Base-by-base conservation (phyloP, 2,329 filamentous ascomycete species). In the Fusarium protoensiforme region DNA sequence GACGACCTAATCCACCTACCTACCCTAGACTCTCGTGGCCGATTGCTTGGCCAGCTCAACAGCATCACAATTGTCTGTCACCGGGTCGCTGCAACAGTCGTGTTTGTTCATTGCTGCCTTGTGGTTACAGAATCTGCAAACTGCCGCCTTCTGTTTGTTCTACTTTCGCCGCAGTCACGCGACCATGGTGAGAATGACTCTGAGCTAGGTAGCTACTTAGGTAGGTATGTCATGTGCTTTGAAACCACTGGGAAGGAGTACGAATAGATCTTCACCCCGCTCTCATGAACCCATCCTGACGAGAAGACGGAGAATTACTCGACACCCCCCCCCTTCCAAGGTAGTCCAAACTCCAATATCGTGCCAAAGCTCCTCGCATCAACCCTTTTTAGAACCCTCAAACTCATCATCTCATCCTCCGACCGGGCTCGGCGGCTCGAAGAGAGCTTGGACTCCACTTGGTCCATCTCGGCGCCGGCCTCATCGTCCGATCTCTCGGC, bases 401-500 rank as follows among this genome's bases (percentile, higher is more conserved):
- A 56, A 53, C n/a, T n/a, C 31, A 38, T 18, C 29, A 61, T 64
- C 43, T 29, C 31, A 54, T 38, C 36, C 61, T 27, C 54, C 43
- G 59, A 63, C 38, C 48, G 38, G 51, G 24, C 41, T 65, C 64
- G 62, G 65, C 58, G 65, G 60, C 57, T 68, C 59, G 60, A 48
- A 58, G 56, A 54, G 54, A 69, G 61, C 41, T 57, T 38, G 59
- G 63, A 67, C 67, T 48, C 72, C 65, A 73, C 72, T 36, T 57
- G 63, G 61, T 64, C 75, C 73, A 75, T 74, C 68, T 65, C 73
- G 73, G 75, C 73, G 72, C 75, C 75, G 68, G 67, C 63, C 64
- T 75, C 71, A 78, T 78, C 76, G 62, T 77, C 75, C 75, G 75
- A 77, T 76, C 66, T 65, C 68, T 75, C 72, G 72, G 73, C 67